These are phyloP conservation scores for Cercospora zeina DNA, from an alignment of 2,329 filamentous ascomycete genomes.

Conservation along the genomic window DNA sequence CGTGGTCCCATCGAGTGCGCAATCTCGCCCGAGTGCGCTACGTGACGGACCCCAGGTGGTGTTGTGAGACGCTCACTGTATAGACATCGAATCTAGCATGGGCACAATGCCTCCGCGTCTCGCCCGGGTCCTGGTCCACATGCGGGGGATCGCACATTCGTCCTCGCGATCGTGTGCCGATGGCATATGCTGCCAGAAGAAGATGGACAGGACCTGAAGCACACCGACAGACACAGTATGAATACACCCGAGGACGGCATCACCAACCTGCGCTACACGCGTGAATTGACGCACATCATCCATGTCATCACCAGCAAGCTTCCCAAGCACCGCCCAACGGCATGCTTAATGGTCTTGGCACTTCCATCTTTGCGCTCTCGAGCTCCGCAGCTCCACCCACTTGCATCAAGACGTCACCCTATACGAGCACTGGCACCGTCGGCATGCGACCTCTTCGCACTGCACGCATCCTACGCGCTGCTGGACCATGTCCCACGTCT, in stretches of 20 bases:
- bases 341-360: constrained; percentile 9
- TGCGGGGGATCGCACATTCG: too few species aligned
- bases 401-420: constrained; percentile 14
- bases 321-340: constrained; percentile 6
- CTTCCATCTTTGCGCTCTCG: too few species aligned
- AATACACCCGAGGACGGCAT: too few species aligned
- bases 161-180: too few species aligned
- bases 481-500: constrained; percentile 1
- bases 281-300: not conserved
- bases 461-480: not conserved
- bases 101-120: too few species aligned
- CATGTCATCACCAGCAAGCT: constrained; percentile 8
- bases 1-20: not conserved
- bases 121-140: too few species aligned
- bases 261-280: too few species aligned
- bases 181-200: too few species aligned
- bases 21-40: not conserved
- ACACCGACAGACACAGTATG: too few species aligned
- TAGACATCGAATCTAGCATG: too few species aligned
- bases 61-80: too few species aligned
- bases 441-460: constrained; percentile 6
- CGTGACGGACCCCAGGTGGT: not conserved
- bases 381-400: not conserved
- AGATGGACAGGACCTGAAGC: too few species aligned
- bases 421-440: not conserved